Base-by-base conservation (phyloP, 2,329 filamentous ascomycete genomes). In the Colletotrichum sp. region DNA sequence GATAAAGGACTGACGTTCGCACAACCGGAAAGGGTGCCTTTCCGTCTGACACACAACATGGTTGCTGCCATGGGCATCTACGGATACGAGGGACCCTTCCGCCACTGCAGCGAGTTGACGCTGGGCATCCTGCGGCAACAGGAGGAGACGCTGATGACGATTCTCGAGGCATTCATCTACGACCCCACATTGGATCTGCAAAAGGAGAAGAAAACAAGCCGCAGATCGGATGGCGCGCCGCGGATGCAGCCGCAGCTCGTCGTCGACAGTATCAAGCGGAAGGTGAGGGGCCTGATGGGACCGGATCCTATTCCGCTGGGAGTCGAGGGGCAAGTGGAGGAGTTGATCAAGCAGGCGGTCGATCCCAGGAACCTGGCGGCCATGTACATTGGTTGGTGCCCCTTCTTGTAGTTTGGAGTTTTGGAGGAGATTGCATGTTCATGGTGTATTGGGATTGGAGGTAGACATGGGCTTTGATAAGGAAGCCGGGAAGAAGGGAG, bases 1-100 rank as follows among this genome's bases (percentile, higher is more conserved):
- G 98, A 99, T 88, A 99, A 99, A 82, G 97, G 97, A 2, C 91
- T 96, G 55, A 98, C 96, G 0, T 99, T 99, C 83, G 94, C 96
- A 78, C 98, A 98, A 84, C 96, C 97, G 0, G 97, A 99, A 85
- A 90, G 94, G 34, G 97, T 99, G 2, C 98, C 97, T 3, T 99
- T 99, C 89, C 94, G 98, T 18, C 90, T 99, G 57, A 99, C 97
- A 6, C 96, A 98, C 89, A 99, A 99, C 86, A 99, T 99, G 96
- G 92, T 98, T 44, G 95, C 98, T 78, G 98, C 97, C 13, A 99
- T 99, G 93, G 97, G 97, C 7, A 93, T 98, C 26, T 96, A 98
- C 82, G 95, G 96, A 77, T 95, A 97, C 83, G 97, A 99, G 84
- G 95, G 97, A 0, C 96, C 97, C 0, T 99, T 98, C 85, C 91